phyloP scores from a whole-genome alignment of 2,329 filamentous ascomycete genomes.

The Simplicillium aogashimaense region DNA sequence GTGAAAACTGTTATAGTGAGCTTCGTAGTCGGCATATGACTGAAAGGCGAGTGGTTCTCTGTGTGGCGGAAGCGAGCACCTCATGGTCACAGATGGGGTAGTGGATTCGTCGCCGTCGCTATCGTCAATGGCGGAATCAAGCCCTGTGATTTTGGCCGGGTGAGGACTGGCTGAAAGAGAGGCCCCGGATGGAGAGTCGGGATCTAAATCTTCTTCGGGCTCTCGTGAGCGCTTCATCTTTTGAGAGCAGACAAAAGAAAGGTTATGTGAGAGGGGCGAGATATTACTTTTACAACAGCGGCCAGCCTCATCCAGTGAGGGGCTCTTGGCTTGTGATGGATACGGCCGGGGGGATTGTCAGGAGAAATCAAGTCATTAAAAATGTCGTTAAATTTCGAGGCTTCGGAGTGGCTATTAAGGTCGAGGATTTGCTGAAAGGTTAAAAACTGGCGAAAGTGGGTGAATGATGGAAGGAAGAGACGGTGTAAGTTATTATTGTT shows the following conservation, averaged over 20 bases:
- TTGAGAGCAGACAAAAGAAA: background rate
- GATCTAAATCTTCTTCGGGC: conserved; percentile 36
- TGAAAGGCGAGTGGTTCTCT: conserved; percentile 58
- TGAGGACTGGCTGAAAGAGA: conserved; percentile 5
- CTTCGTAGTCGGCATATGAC: conserved; percentile 72
- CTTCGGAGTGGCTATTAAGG: too few species aligned
- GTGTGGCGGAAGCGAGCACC: conserved; percentile 76
- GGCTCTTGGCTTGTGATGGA: too few species aligned
- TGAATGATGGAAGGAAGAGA: too few species aligned
- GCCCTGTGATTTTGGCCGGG: conserved; percentile 46
- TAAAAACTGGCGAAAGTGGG: too few species aligned
- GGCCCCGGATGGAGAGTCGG: conserved; percentile 12
- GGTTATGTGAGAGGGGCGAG: conserved; percentile 1
- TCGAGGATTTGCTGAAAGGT: too few species aligned
- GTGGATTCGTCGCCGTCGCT: conserved; percentile 21
- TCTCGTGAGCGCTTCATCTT: conserved; percentile 56
- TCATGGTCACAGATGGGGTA: conserved; percentile 46
- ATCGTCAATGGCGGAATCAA: conserved; percentile 36
- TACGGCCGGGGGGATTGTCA: too few species aligned
- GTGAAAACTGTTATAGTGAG: conserved; percentile 75
- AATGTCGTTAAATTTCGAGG: too few species aligned
- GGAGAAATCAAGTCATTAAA: too few species aligned
- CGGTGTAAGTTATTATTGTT: too few species aligned
- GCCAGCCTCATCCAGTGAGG: too few species aligned
- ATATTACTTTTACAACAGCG: background rate